phyloP scores from a whole-genome alignment of 2,329 filamentous ascomycete species.

The Exserohilum turcica region DNA sequence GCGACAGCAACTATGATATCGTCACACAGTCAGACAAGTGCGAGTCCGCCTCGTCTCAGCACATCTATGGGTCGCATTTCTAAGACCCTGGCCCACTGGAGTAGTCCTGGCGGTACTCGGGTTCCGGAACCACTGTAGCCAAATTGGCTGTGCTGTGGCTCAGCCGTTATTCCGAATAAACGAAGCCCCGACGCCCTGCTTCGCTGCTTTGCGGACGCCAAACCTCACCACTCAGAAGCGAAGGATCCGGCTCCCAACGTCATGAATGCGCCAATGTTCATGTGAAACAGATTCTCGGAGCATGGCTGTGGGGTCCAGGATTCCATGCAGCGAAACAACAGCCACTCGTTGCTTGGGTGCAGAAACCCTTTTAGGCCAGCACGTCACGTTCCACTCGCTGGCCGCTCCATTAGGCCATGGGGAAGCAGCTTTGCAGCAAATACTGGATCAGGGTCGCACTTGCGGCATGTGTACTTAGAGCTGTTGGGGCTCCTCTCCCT shows the following conservation, averaged over 20 bases:
- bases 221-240: not conserved
- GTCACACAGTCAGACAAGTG: not conserved
- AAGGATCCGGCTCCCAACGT: not conserved
- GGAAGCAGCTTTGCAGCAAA: not conserved
- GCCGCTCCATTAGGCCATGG: not conserved
- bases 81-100: not conserved
- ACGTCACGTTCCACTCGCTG: not conserved
- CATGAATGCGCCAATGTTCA: not conserved
- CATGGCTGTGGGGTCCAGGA: not conserved
- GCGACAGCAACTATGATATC: not conserved
- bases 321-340: not conserved
- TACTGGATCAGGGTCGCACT: not conserved
- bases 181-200: not conserved
- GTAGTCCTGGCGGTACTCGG: not conserved
- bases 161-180: constrained; percentile 3
- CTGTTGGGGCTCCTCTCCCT: not conserved
- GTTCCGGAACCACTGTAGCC: not conserved
- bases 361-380: not conserved
- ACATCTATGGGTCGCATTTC: not conserved
- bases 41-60: not conserved
- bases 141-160: constrained; percentile 5
- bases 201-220: not conserved
- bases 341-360: not conserved
- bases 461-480: constrained; percentile 1
- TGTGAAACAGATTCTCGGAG: not conserved